phyloP scores from a whole-genome alignment of 768 basidiomycete genomes.

The Leccinum incarnatum region DNA sequence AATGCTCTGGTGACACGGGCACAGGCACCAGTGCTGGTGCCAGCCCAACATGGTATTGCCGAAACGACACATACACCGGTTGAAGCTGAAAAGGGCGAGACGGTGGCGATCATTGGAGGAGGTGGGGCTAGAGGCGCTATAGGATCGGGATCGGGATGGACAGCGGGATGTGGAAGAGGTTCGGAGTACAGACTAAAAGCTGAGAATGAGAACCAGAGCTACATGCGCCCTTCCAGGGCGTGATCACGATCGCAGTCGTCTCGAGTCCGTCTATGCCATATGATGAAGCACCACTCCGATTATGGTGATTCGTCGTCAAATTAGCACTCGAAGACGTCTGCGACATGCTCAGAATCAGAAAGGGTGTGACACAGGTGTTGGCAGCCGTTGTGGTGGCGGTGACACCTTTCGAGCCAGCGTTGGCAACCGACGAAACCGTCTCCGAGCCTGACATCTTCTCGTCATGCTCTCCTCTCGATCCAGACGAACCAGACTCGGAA shows the following conservation, averaged over 20 bases:
- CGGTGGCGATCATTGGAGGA: conserved; percentile 10
- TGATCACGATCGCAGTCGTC: conserved; percentile 2
- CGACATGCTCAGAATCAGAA: conserved; percentile 21
- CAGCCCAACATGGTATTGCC: conserved; percentile 14
- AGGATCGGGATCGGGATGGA: not conserved
- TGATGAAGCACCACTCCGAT: not conserved
- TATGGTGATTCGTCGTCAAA: not conserved
- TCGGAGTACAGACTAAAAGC: not conserved
- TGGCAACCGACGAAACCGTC: not conserved
- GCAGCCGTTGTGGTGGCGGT: not conserved
- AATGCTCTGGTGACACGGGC: too few species aligned
- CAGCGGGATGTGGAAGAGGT: too few species aligned
- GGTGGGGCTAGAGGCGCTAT: not conserved
- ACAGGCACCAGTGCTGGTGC: not conserved
- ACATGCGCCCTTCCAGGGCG: conserved; percentile 2
- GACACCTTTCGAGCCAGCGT: not conserved
- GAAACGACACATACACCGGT: conserved; percentile 21
- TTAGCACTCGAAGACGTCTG: not conserved
- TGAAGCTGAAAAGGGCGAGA: conserved; percentile 15
- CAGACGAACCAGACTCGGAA: not conserved
- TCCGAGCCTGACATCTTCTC: not conserved
- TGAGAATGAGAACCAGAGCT: conserved; percentile 1
- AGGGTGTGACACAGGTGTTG: conserved; percentile 8
- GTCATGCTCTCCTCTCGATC: not conserved
- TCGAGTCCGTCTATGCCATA: conserved; percentile 2